Conservation (phyloP, 495 filamentous ascomycete genomes). For the Schizothecium vesticola region DNA sequence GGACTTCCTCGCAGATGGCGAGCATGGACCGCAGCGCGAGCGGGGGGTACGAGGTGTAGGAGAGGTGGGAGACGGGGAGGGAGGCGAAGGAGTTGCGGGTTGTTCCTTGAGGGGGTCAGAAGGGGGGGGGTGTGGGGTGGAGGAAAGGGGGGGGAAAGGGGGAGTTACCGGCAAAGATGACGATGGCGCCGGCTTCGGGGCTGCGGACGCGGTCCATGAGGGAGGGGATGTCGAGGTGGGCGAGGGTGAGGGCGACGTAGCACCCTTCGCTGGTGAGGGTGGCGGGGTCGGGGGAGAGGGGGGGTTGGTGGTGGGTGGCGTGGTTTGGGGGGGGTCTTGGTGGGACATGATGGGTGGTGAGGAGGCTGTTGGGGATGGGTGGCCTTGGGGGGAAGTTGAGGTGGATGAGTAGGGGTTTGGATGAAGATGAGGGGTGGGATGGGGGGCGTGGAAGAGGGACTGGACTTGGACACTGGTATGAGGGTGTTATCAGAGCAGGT, state of each 20-base stretch:
- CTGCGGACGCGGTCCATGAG: conserved; percentile 66
- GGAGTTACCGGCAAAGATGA: conserved; percentile 69
- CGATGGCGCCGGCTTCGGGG: conserved; percentile 79
- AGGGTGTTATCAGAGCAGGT: neutral
- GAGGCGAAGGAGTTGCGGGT: conserved; percentile 77
- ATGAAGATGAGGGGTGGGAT: neutral
- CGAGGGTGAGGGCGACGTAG: conserved; percentile 60
- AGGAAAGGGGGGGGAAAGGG: neutral
- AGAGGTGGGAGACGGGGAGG: conserved; percentile 68
- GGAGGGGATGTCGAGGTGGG: conserved; percentile 52
- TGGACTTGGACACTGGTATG: neutral
- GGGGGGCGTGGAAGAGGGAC: too few species aligned
- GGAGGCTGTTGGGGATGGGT: too few species aligned
- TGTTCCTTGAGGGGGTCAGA: conserved; percentile 51
- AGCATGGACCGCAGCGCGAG: conserved; percentile 72
- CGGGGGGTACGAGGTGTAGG: conserved; percentile 76
- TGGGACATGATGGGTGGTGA: neutral
- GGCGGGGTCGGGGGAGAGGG: neutral
- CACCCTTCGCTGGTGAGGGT: conserved; percentile 37
- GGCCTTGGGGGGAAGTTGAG: too few species aligned
- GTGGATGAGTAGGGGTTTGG: neutral
- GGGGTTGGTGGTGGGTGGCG: conserved; percentile 1
- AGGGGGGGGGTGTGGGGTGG: neutral
- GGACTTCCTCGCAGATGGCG: conserved; percentile 57
- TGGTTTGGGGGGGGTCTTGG: neutral